These are phyloP conservation scores for Parsonsia alboflavescens DNA, from an alignment of 257 asterid genomes.

Conservation along the genomic window DNA sequence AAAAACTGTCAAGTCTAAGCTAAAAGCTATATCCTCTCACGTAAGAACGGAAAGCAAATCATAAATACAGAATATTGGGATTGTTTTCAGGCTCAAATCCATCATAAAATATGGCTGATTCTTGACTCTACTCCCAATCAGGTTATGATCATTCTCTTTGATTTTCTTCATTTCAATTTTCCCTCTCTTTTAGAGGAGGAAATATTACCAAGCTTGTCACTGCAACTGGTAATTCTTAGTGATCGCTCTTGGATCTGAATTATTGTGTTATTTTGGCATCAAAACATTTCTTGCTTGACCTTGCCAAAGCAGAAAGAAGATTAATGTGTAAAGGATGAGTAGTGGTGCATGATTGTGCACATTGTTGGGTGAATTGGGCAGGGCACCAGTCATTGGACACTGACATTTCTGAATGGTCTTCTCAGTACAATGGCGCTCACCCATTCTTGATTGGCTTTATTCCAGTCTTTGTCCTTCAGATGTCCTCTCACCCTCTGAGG, in stretches of 20 bases:
- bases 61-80: too few species aligned
- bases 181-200: background rate
- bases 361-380: slow-evolving; percentile 73
- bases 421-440: slow-evolving; percentile 92
- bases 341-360: slow-evolving; percentile 70
- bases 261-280: background rate
- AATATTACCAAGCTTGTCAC: background rate
- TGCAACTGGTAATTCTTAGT: slow-evolving; percentile 19
- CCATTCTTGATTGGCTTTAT: slow-evolving; percentile 94
- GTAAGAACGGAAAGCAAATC: too few species aligned
- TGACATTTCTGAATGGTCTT: slow-evolving; percentile 97
- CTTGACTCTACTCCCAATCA: background rate
- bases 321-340: slow-evolving; percentile 37
- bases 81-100: too few species aligned
- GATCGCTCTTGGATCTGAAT: slow-evolving; percentile 14
- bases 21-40: too few species aligned
- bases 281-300: background rate
- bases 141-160: background rate
- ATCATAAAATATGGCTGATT: background rate
- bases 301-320: slow-evolving; percentile 5
- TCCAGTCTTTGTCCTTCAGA: slow-evolving; percentile 90
- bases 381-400: slow-evolving; percentile 73
- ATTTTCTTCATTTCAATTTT: background rate
- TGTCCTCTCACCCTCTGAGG: slow-evolving; percentile 77
- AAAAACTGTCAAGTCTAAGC: too few species aligned